Conservation (phyloP, 2,329 filamentous ascomycete genomes). For the Monilinia fructigena region DNA sequence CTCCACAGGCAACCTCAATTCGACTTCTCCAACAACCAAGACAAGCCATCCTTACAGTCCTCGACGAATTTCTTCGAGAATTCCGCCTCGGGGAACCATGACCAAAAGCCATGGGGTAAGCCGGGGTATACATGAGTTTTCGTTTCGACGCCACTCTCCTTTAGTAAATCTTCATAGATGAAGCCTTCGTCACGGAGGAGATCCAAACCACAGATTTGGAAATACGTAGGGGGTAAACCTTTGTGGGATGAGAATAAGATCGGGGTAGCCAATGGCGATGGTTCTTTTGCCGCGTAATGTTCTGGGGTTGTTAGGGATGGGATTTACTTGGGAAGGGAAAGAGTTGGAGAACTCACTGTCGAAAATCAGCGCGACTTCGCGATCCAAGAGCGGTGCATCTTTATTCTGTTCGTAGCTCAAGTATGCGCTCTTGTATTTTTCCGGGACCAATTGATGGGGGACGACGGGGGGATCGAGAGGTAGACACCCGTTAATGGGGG, state of each 20-base stretch:
- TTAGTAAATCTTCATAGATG: constrained; percentile 51
- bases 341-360: constrained; percentile 25
- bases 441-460: constrained; percentile 25
- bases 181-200: constrained; percentile 52
- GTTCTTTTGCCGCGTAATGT: background rate
- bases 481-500: constrained; percentile 48
- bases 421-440: constrained; percentile 44
- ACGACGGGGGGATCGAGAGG: constrained; percentile 43
- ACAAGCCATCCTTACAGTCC: constrained; percentile 10
- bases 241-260: constrained; percentile 40
- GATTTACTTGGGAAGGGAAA: too few relatives aligned
- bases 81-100: constrained; percentile 34
- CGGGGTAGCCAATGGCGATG: constrained; percentile 39
- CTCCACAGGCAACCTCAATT: background rate
- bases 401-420: constrained; percentile 47
- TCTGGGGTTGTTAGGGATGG: background rate
- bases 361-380: constrained; percentile 36
- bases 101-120: constrained; percentile 40
- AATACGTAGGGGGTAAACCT: constrained; percentile 47
- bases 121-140: constrained; percentile 39
- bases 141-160: constrained; percentile 41
- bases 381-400: constrained; percentile 41
- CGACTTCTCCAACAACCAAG: constrained; percentile 4
- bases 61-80: constrained; percentile 26
- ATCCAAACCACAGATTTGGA: constrained; percentile 53